These are phyloP conservation scores for Tolypocladium cylindrosporum DNA, from an alignment of 2,329 filamentous ascomycete genomes.

Conservation along the genomic window DNA sequence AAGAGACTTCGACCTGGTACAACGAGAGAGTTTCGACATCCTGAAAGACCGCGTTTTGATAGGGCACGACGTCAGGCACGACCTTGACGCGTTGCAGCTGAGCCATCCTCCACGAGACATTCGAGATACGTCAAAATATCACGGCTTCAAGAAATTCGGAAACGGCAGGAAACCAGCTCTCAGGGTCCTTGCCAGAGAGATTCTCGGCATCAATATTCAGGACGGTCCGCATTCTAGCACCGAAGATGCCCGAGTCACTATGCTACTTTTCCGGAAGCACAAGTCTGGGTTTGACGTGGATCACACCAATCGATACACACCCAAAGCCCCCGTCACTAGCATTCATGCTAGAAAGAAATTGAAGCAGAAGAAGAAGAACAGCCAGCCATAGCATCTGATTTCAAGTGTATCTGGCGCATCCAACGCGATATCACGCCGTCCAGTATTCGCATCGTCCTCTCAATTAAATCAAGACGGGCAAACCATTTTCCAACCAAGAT, in stretches of 20 bases:
- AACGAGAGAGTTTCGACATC: slow-evolving; percentile 58
- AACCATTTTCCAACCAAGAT: neutral
- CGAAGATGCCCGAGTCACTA: slow-evolving; percentile 78
- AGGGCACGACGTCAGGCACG: slow-evolving; percentile 75
- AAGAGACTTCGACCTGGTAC: slow-evolving; percentile 66
- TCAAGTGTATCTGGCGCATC: neutral
- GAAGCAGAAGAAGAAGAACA: slow-evolving; percentile 17
- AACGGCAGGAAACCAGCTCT: slow-evolving; percentile 61
- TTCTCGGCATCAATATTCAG: slow-evolving; percentile 54
- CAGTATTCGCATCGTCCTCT: neutral
- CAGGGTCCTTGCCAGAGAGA: slow-evolving; percentile 43
- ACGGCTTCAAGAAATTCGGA: slow-evolving; percentile 60
- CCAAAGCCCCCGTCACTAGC: slow-evolving; percentile 13
- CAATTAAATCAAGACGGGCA: neutral
- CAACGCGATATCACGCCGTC: neutral
- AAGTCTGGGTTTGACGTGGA: slow-evolving; percentile 82
- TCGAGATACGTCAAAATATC: slow-evolving; percentile 73
- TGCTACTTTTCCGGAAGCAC: slow-evolving; percentile 76
- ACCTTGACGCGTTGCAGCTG: slow-evolving; percentile 67
- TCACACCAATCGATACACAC: slow-evolving; percentile 56
- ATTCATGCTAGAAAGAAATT: slow-evolving; percentile 27
- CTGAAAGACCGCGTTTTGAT: slow-evolving; percentile 65
- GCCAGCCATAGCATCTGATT: neutral
- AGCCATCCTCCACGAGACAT: slow-evolving; percentile 69
- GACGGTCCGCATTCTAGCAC: slow-evolving; percentile 55